Conservation (phyloP, 306 rosid genomes). For the Vigna mungo region DNA sequence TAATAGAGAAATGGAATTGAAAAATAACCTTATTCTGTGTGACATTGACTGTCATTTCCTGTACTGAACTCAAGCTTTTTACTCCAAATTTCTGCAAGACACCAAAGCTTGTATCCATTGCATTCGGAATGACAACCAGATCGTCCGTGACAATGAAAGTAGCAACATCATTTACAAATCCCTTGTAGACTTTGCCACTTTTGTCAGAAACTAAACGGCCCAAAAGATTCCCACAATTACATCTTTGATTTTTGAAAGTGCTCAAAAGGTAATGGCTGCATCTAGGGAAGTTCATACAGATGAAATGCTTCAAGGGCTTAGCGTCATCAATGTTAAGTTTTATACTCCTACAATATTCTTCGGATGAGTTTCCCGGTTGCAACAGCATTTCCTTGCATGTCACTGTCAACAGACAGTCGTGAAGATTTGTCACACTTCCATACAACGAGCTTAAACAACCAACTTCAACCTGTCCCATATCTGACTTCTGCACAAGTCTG, state of each 20-base stretch:
- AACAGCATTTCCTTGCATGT: not conserved
- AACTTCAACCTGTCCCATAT: not conserved
- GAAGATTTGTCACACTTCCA: conserved; percentile 19
- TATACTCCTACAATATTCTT: not conserved
- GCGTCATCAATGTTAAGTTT: conserved; percentile 31
- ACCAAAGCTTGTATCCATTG: not conserved
- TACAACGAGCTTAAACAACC: conserved; percentile 17
- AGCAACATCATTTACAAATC: not conserved
- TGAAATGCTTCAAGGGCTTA: not conserved
- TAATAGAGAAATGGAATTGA: not conserved
- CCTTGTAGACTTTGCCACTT: not conserved
- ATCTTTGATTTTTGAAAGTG: not conserved
- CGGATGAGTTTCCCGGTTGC: conserved; percentile 10
- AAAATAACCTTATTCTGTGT: conserved; percentile 3
- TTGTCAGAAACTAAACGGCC: not conserved
- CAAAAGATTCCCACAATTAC: not conserved
- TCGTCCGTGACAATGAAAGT: conserved; percentile 30
- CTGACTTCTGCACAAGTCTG: conserved; percentile 23
- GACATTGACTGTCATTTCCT: conserved; percentile 17
- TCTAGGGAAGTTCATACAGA: not conserved
- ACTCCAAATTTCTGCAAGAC: conserved; percentile 1
- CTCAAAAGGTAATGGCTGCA: not conserved
- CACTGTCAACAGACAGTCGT: not conserved
- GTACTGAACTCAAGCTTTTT: not conserved
- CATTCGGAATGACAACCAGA: conserved; percentile 10